Evolutionary conservation across 1,284 basidiomycete species (phyloP), one percentile per base, ranked within the genome.

Genomic region (Sporisorium reilianum): DNA sequence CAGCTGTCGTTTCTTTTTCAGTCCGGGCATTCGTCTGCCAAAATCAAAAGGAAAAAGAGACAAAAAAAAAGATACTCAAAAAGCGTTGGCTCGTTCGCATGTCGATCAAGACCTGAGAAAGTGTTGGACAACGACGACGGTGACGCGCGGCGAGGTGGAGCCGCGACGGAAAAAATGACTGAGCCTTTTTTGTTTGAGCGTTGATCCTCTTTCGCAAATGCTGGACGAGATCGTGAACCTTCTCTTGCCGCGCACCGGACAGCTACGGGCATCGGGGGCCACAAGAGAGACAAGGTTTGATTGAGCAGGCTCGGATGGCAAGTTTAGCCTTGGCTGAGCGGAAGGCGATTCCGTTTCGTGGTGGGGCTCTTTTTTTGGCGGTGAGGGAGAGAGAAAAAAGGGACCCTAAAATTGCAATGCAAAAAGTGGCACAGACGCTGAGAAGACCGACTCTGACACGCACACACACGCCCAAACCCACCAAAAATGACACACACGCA

Each of bases 201-300:
- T 49, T 49, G n/a, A 49, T 49, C 46, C 28, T 20, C n/a, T 32
- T 26, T 52, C 3, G 51, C 44, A 25, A 44, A 25, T 44, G 42
- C 23, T 26, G 25, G 28, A 28, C 44, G 9, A 26, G 25, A n/a
- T n/a, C n/a, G n/a, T n/a, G n/a, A n/a, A n/a, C n/a, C n/a, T n/a
- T n/a, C n/a, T n/a, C n/a, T n/a, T n/a, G n/a, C n/a, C n/a, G n/a
- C n/a, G n/a, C n/a, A n/a, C n/a, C n/a, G n/a, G n/a, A n/a, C n/a
- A n/a, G n/a, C n/a, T n/a, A n/a, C n/a, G n/a, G 42, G 11, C 42
- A 45, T 18, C 42, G 23, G 7, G 11, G 22, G 5, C 5, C 20
- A 44, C 41, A 44, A 23, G 20, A 44, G 41, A 12, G 42, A n/a
- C n/a, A n/a, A n/a, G n/a, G n/a, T n/a, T n/a, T n/a, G n/a, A n/a